Evolutionary conservation across 78 protist genomes (phyloP), one percentile per base, ranked within the genome.

Genomic region (Dictyostelium firmibasis): DNA sequence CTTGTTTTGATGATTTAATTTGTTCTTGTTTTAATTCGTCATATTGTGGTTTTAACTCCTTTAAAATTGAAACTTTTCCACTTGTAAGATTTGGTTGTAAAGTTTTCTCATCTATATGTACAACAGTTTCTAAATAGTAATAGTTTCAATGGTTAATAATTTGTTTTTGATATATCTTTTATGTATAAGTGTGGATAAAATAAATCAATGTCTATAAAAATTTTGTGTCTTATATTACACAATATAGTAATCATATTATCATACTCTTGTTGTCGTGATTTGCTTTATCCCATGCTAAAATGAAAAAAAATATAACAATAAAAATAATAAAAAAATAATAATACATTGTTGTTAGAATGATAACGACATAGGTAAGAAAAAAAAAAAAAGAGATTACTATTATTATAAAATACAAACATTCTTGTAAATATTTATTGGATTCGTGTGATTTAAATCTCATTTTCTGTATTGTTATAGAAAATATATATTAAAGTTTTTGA

Each of bases 21-120:
- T 74, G 81, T 64, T 64, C 74, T 64, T 64, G 77, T 70, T 70
- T 70, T 70, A 70, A 31, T 70, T 27, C 77, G 2, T 70, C 77
- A 13, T 31, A 70, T 70, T 70, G 77, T 70, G 77, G 77, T 70
- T 70, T 70, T 14, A 70, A 70, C 31, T 25, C 41, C 10, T 29
- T 31, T 70, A 70, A 70, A 70, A 70, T 31, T 70, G 77, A 70
- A 70, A 70, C 29, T 27, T 70, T 70, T 11, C 77, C 77, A 27
- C 77, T 31, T 70, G 77, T 70, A 70, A 70, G 77, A 31, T 70
- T 70, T 70, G 77, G n/a, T 29, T 70, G 29, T 31, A 14, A 10
- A 3, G 38, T 70, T 31, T 31, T 70, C 33, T 70, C 77, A 6
- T 70, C 77, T 27, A 70, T 70, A 70, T 31, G 35, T 70, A 70